Base-by-base conservation (phyloP, 2,329 filamentous ascomycete genomes). In the Dothideomycetes sp. region DNA sequence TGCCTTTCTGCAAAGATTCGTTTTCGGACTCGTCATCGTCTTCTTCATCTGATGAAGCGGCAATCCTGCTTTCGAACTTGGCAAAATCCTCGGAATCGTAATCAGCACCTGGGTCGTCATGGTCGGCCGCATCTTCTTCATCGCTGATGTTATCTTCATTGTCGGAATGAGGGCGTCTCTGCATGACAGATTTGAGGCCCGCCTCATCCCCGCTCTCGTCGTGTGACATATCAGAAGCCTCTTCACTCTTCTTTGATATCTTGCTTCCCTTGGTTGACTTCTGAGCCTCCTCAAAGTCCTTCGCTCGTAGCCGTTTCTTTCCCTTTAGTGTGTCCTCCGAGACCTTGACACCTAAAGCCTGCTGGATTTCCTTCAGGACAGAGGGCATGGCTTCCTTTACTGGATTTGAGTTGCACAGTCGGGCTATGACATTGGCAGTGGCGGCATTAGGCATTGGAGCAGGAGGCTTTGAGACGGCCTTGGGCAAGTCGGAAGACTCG, bases 351-450 rank as follows among this genome's bases (percentile, higher is more conserved):
- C 58, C 59, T 19, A 68, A 49, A 30, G 63, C 61, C 2, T 37
- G 47, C 49, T 63, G 62, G 41, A 69, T 48, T 24, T 63, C 62
- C 3, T 55, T 55, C 22, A 66, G 47, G 18, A 70, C 60, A 27
- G 62, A 62, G 16, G 66, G 64, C 32, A 78, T 54, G 2, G 66
- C 70, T 46, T 71, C 67, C 53, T 70, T 72, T 10, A 77, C 73
- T 1, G 72, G 72, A 39, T 66, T 70, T 11, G 74, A 73, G 44
- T 76, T 79, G 52, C 72, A 78, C 37, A 80, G 47, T 38, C 76
- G 59, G 11, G 73, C 75, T 34, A 67, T 60, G 11, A 80, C 73
- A 57, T 79, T 79, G 14, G 72, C 61, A 38, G 66, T 62, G 2
- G 70, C 67, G 1, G 60, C 46, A 42, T 69, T 68, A 36, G 58